A percentile compares a stretch with the other conserved stretches of the same genome.
Conservation (phyloP, 148 eudicot genomes). For the Oxyria digyna region DNA sequence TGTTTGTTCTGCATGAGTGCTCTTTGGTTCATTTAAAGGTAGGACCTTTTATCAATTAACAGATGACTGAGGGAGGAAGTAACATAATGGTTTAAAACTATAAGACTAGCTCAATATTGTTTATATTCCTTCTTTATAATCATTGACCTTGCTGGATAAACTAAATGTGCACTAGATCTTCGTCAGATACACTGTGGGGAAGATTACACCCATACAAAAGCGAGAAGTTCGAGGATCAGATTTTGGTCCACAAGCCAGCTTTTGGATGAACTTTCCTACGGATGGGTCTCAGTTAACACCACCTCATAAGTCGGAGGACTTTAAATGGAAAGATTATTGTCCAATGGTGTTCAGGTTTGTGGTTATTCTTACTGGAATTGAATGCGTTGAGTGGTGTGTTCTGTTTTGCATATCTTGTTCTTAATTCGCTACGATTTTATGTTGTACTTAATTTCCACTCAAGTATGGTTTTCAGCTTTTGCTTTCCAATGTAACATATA, state of each 20-base stretch:
- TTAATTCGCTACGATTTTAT: background rate
- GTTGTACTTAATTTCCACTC: background rate
- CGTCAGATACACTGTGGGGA: conserved; percentile 92
- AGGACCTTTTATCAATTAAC: background rate
- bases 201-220: conserved; percentile 91
- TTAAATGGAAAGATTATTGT: conserved; percentile 95
- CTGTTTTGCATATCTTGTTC: background rate
- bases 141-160: conserved; percentile 8
- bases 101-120: background rate
- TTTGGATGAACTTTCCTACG: conserved; percentile 94
- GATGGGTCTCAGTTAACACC: conserved; percentile 96
- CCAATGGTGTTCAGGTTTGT: conserved; percentile 99
- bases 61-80: background rate
- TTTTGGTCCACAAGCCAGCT: conserved; percentile 89
- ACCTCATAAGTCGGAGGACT: conserved; percentile 86
- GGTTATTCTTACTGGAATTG: conserved; percentile 5
- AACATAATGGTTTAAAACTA: background rate
- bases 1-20: background rate
- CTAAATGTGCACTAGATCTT: conserved; percentile 27
- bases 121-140: background rate
- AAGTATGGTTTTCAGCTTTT: background rate
- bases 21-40: background rate
- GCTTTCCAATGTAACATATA: background rate
- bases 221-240: conserved; percentile 79
- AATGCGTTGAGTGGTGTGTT: background rate